Base-by-base conservation (phyloP, 2,329 filamentous ascomycete genomes). In the Sphaerulina vaccinii region DNA sequence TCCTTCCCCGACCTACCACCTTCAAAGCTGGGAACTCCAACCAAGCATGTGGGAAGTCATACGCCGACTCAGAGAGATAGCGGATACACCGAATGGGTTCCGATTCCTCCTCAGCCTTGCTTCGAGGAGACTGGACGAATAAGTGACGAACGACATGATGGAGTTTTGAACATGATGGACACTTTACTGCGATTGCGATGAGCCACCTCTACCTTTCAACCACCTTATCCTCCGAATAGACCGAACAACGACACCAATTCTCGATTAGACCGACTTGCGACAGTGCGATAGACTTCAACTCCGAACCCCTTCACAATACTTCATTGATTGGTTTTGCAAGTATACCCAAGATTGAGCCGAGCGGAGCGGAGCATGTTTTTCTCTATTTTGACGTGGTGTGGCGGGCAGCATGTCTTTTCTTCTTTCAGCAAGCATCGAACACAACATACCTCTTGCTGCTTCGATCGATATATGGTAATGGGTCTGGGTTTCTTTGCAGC, bases 91-190 rank as follows among this genome's bases (percentile, higher is more conserved):
- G 32, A 37, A 13, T 46, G 22, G 22, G 21, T 29, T 22, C 43
- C 27, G 15, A 18, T 44, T 5, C n/a, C n/a, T n/a, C 7, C 24
- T 35, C 46, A 42, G 24, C 10, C 46, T 6, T 18, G 27, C 27
- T 32, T 32, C 27, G 5, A 32, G n/a, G 24, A 11, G 16, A 15
- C 10, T 32, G 19, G 11, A 19, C 24, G 16, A 41, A 40, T 33
- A 38, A 33, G 37, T 41, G 19, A 49, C 46, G 37, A 49, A 35
- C n/a, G 46, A 49, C 22, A 49, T 16, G 37, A 49, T 27, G 24
- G 19, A 22, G 22, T 33, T 32, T 39, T 8, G n/a, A 19, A 42
- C 37, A 36, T 24, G 19, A 13, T 35, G 27, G 37, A n/a, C n/a
- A n/a, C n/a, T n/a, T n/a, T 19, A 8, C 37, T 15, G 18, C n/a